These are phyloP conservation scores for Ambrosia hybrid DNA, from an alignment of 140 eudicot genomes.

Conservation along the genomic window DNA sequence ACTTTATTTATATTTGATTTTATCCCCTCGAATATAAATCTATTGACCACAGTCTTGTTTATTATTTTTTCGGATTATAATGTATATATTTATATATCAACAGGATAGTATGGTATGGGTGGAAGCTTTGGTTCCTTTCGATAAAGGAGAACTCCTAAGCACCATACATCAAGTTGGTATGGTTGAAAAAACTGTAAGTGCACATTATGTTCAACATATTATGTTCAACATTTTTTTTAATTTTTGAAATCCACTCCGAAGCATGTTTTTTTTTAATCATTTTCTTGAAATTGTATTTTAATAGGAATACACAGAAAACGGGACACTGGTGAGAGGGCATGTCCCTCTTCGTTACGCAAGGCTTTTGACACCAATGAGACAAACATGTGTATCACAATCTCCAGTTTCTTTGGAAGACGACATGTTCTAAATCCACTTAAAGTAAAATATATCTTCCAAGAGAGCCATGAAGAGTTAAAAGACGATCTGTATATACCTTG, in stretches of 20 bases:
- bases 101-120: slow-evolving; percentile 99
- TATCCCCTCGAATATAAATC: not conserved
- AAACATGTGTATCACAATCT: slow-evolving; percentile 47
- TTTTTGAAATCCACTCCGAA: too few relatives aligned
- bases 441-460: slow-evolving; percentile 14
- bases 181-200: slow-evolving; percentile 85
- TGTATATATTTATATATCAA: not conserved
- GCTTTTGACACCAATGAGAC: slow-evolving; percentile 92
- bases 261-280: not conserved
- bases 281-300: slow-evolving; percentile 1
- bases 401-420: slow-evolving; percentile 24
- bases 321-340: slow-evolving; percentile 77
- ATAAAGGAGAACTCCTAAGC: slow-evolving; percentile 92
- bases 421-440: slow-evolving; percentile 7
- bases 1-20: not conserved
- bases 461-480: slow-evolving; percentile 25
- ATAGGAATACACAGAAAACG: slow-evolving; percentile 90
- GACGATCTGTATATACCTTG: slow-evolving; percentile 17
- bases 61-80: not conserved
- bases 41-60: not conserved
- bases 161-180: slow-evolving; percentile 91
- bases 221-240: not conserved
- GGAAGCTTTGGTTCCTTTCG: slow-evolving; percentile 92
- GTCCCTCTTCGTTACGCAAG: slow-evolving; percentile 96
- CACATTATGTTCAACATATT: not conserved